Conservation (phyloP, 208 protist species). For the Leishmania martiniquensis region DNA sequence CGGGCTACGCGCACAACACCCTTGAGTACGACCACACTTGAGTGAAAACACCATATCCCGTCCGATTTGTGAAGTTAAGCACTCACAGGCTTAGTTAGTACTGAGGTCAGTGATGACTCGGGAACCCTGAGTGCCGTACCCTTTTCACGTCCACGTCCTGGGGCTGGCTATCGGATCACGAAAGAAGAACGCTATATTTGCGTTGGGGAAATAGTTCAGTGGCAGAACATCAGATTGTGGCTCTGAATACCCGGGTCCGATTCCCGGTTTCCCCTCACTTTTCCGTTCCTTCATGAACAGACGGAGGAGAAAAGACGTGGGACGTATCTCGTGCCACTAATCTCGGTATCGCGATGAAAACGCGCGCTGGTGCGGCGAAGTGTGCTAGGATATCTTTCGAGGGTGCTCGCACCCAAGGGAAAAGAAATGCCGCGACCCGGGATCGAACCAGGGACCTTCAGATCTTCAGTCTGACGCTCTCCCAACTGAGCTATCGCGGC, state of each 20-base stretch:
- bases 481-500: conserved; percentile 83
- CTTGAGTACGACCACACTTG: conserved; percentile 46
- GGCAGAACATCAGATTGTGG: conserved; percentile 90
- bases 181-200: not conserved
- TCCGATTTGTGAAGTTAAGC: conserved; percentile 53
- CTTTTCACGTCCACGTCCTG: not conserved
- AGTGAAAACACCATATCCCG: conserved; percentile 47
- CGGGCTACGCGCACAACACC: too few relatives aligned
- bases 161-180: not conserved
- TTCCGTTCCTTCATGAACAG: conserved; percentile 70
- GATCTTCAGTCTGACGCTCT: conserved; percentile 92
- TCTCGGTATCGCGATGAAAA: too few relatives aligned
- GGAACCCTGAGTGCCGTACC: conserved; percentile 15
- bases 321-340: too few relatives aligned
- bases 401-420: too few relatives aligned
- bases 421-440: conserved; percentile 77
- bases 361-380: not conserved
- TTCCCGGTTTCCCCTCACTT: conserved; percentile 81
- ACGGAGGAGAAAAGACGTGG: not conserved
- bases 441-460: conserved; percentile 91
- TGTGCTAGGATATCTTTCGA: too few relatives aligned
- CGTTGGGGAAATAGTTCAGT: conserved; percentile 81
- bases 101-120: conserved; percentile 19
- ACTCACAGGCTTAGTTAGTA: conserved; percentile 42
- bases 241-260: conserved; percentile 87